Evolutionary conservation across 1,139 yeast species (phyloP), one percentile per base, ranked within the genome.

Genomic region (Saccharomycopsis hybrid): DNA sequence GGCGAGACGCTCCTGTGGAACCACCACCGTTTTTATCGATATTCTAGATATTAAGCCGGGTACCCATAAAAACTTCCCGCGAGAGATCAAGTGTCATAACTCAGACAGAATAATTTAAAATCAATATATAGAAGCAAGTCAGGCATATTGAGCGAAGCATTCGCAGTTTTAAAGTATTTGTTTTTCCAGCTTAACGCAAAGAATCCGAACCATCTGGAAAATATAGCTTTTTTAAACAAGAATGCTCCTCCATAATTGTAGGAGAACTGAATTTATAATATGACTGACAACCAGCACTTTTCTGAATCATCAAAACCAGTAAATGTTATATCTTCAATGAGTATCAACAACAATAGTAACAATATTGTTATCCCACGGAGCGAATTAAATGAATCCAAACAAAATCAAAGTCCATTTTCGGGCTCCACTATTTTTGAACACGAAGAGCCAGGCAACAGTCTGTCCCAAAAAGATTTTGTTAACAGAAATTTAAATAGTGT

Each of bases 371-470:
- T 32, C 35, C 35, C 11, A 32, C 35, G 35, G 35, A 32, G 35
- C 8, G 35, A 32, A 32, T 32, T 8, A 8, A 11, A 32, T 8
- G 11, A 11, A 32, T 32, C 35, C 35, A 32, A 11, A 32, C 11
- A 11, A 32, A 32, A 32, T 8, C 35, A 32, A 32, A 44, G 47
- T 27, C 47, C 42, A 8, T 44, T 37, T 11, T 44, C 47, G 8
- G 47, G 47, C 4, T 44, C 47, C 7, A 44, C 47, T n/a, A 36
- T 44, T 4, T 44, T 44, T 32, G 42, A 13, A 5, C 36, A 38
- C 9, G 42, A 24, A 11, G 7, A 35, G 24, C 11, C 35, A 11
- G 18, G 8, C 7, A 28, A 30, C 18, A 41, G 13, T n/a, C 39
- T 8, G 35, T 18, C 18, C 7, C 11, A 31, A 11, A 31, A 31